A percentile compares a stretch with the other conserved stretches of the same genome.
Evolutionary conservation across 441 rosid genomes (phyloP).

Genomic region (Adansonia madagascariensis): DNA sequence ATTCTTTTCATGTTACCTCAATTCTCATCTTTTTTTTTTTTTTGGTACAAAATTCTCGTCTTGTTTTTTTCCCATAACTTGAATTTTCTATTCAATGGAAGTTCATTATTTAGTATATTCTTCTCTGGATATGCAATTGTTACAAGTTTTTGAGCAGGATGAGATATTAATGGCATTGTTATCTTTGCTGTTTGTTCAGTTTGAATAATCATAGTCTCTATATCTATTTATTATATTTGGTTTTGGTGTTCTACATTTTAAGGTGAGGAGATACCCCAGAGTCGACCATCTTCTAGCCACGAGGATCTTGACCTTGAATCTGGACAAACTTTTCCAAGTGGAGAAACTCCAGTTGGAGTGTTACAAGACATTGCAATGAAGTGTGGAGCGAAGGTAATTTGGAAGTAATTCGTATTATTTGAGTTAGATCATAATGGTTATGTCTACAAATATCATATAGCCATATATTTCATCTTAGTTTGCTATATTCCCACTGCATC

Average conservation of each 20-base stretch:
- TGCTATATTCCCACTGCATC: not conserved
- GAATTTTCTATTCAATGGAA: not conserved
- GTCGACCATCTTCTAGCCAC: constrained; percentile 61
- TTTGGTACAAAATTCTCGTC: too few relatives aligned
- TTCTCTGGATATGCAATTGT: not conserved
- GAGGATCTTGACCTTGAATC: constrained; percentile 69
- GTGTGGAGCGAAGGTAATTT: constrained; percentile 84
- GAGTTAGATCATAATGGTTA: not conserved
- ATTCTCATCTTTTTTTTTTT: too few relatives aligned
- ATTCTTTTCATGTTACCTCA: too few relatives aligned
- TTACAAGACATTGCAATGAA: constrained; percentile 80
- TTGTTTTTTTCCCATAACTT: not conserved
- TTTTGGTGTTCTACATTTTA: constrained; percentile 32
- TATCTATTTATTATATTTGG: constrained; percentile 15
- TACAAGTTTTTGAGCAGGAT: not conserved
- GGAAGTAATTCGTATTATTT: constrained; percentile 20
- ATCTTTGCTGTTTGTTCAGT: not conserved
- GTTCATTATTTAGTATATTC: not conserved
- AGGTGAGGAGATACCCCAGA: constrained; percentile 66
- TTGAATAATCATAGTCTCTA: not conserved
- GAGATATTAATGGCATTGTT: not conserved
- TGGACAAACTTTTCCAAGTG: constrained; percentile 56
- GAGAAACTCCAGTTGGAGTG: constrained; percentile 67
- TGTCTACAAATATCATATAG: not conserved
- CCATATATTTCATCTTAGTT: constrained; percentile 12